Evolutionary conservation across 306 rosid species (phyloP), one percentile per base, ranked within the genome.

Genomic region (Myrica gale): DNA sequence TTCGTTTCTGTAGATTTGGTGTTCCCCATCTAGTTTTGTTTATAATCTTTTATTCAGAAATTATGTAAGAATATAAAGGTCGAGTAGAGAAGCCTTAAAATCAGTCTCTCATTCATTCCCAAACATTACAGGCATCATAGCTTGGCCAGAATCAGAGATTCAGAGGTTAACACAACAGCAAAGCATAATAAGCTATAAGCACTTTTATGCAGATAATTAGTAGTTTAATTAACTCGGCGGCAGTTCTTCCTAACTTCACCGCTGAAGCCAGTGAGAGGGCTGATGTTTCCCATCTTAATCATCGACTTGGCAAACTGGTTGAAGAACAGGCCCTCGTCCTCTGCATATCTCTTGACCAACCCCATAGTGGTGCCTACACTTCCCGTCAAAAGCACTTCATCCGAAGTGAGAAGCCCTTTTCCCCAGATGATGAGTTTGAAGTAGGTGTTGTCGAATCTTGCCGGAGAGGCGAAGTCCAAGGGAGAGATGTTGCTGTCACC

Each of bases 221-320:
- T 8, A 55, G 26, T 19, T 75, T 69, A 83, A 66, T 90, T 90
- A 86, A 90, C 79, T 15, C 70, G 79, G 21, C 78, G 94, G 46
- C 97, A 92, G 20, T 86, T 84, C 79, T 89, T 90, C 81, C 93
- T 86, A 77, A 92, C 89, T 90, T 88, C 84, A 45, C 97, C 97
- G 32, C 83, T 80, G 9, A 46, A 81, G 37, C 92, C 93, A 48
- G 84, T 82, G 50, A 92, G 91, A 87, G 97, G 96, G 32, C 73
- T 87, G 0, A 90, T 84, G 73, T 80, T 87, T 0, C 90, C 97
- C 92, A 92, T 86, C 72, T 89, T 92, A 58, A 89, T 82, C 97
- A 92, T 89, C 7, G 97, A 92, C 66, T 73, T 82, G 3, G 92
- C 92, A 86, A 92, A 92, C 74, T 92, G 94, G 45, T 83, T 71